A percentile compares a stretch with the other conserved stretches of the same genome.
Evolutionary conservation across 2,329 filamentous ascomycete genomes (phyloP).

Genomic region (Penicillium sp.): DNA sequence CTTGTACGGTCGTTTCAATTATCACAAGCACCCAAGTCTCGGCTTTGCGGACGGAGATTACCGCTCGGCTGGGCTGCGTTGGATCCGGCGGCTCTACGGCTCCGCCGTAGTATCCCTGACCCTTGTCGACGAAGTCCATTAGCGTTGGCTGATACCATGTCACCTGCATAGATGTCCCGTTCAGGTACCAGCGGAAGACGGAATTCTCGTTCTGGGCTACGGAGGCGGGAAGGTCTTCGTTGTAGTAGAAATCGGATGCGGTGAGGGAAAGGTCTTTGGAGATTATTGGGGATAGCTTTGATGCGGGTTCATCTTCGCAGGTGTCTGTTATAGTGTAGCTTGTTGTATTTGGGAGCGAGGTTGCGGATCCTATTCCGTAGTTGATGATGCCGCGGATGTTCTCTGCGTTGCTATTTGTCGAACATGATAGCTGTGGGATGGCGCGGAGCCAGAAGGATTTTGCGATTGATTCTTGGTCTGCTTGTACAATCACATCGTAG

Average conservation of each 20-base stretch:
- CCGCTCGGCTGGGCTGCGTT: not conserved
- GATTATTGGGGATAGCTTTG: slow-evolving; percentile 26
- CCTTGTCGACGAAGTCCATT: not conserved
- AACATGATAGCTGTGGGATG: not conserved
- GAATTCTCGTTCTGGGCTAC: not conserved
- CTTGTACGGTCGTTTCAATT: slow-evolving; percentile 4
- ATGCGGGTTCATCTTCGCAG: slow-evolving; percentile 30
- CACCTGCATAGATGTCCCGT: not conserved
- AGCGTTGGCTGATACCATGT: not conserved
- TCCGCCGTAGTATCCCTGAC: not conserved
- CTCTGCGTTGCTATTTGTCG: not conserved
- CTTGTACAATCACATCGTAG: slow-evolving; percentile 40
- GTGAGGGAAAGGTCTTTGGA: not conserved
- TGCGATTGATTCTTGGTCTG: slow-evolving; percentile 22
- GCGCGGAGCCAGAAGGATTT: slow-evolving; percentile 43
- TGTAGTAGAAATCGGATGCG: not conserved
- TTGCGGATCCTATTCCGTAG: not conserved
- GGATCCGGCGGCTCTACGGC: not conserved
- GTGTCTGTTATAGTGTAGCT: slow-evolving; percentile 18
- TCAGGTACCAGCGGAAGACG: not conserved
- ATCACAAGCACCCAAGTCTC: slow-evolving; percentile 4
- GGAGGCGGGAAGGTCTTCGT: not conserved
- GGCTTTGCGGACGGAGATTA: not conserved
- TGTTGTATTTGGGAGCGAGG: slow-evolving; percentile 11
- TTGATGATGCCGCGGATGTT: slow-evolving; percentile 6